These are phyloP conservation scores for Linnemannia zychae DNA, from an alignment of 192 early-diverging fungal species.

Conservation along the genomic window DNA sequence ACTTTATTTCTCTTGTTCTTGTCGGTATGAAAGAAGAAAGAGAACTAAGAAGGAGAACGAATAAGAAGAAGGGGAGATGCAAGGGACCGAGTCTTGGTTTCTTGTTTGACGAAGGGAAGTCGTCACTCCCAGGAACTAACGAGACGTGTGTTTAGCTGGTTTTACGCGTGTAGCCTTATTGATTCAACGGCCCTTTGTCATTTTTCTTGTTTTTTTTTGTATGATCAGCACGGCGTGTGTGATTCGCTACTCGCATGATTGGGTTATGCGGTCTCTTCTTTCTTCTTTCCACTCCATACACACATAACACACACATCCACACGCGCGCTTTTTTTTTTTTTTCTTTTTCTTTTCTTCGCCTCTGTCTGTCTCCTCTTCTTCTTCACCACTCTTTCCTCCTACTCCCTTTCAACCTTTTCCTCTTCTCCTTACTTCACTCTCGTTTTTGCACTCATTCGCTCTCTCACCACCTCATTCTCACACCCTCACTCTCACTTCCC, in stretches of 20 bases:
- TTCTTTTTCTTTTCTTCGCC: constrained; percentile 1
- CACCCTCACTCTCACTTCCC: not conserved
- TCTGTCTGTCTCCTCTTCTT: no score
- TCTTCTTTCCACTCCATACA: not conserved
- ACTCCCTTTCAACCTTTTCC: not conserved
- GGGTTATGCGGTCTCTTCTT: not conserved
- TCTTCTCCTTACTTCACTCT: not conserved
- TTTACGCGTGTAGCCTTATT: not conserved
- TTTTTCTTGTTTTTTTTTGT: not conserved
- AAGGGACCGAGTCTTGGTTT: not conserved
- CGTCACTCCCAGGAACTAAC: not conserved
- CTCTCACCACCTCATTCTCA: not conserved
- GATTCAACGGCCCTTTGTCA: not conserved
- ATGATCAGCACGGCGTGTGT: no score
- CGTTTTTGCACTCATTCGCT: not conserved
- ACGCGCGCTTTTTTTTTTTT: not conserved
- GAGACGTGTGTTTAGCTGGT: not conserved
- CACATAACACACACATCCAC: not conserved
- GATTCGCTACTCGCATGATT: no score
- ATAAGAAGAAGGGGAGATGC: not conserved
- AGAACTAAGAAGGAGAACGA: not conserved
- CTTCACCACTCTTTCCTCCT: not conserved
- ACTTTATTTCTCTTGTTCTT: not conserved
- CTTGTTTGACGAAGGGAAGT: no score
- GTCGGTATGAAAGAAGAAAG: not conserved